Evolutionary conservation across 1,139 yeast species (phyloP), one percentile per base, ranked within the genome.

Genomic region (Zygotorulaspora mrakii): DNA sequence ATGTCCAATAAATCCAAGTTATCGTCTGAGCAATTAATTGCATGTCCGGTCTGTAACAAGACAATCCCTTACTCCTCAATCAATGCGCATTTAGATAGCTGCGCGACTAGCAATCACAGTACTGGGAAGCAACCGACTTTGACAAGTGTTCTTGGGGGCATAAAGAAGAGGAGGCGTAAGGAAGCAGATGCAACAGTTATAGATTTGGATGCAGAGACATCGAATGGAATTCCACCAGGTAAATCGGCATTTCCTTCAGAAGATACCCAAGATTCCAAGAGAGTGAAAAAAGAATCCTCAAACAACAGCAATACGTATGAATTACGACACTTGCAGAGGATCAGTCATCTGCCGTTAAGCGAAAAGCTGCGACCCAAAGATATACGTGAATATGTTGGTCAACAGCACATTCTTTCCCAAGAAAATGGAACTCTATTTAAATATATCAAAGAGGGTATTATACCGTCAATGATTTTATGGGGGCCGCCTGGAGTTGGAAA

Each of bases 401-500:
- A 91, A 61, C 76, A 77, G 39, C 89, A 86, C 59, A 49, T 62
- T 4, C 64, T 91, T 11, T 76, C 91, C 1, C 95, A 94, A 0
- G 70, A 73, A 5, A 67, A 74, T 13, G 97, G 96, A 0, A 65
- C 87, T 0, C 63, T 94, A 11, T 69, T 85, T 31, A 79, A 82
- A 34, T 80, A 86, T 40, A 75, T 91, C 1, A 71, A 72, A 21
- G 57, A 59, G 17, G 82, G 78, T 31, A 67, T 65, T 48, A 76
- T 79, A 2, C 97, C 97, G 0, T 88, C 96, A 0, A 75, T 91
- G 68, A 78, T 91, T 5, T 67, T 91, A 10, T 91, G 97, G 97
- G 99, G 99, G 0, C 85, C 85, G 1, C 95, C 96, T 1, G 97
- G 97, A 0, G 91, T 83, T 2, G 99, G 99, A 0, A 91, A 91